phyloP scores from a whole-genome alignment of 2,329 filamentous ascomycete species.

The Pseudocercospora vitis region DNA sequence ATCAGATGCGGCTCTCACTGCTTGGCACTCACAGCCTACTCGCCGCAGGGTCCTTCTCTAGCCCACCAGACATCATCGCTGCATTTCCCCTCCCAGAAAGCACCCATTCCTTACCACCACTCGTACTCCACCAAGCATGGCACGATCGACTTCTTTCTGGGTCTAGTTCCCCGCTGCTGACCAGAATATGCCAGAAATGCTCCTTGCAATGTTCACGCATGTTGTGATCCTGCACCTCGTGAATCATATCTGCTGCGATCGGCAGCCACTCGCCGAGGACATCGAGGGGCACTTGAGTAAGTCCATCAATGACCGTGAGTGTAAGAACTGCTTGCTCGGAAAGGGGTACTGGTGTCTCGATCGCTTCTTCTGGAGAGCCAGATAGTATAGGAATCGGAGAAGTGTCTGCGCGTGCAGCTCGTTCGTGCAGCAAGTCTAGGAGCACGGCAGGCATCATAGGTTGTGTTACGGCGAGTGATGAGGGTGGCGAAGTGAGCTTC shows the following conservation, averaged over 20 bases:
- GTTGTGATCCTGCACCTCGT: constrained; percentile 59
- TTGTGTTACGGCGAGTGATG: constrained; percentile 68
- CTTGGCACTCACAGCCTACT: constrained; percentile 23
- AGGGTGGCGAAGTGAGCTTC: constrained; percentile 77
- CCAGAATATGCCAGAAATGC: constrained; percentile 76
- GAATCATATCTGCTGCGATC: constrained; percentile 66
- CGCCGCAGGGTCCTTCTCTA: constrained; percentile 11
- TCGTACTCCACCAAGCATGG: constrained; percentile 81
- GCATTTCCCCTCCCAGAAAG: constrained; percentile 47
- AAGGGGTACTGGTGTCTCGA: constrained; percentile 40
- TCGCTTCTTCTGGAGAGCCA: constrained; percentile 32
- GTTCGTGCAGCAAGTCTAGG: constrained; percentile 72
- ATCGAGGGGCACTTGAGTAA: constrained; percentile 69
- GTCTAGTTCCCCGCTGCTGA: constrained; percentile 76
- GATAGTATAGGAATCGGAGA: constrained; percentile 43
- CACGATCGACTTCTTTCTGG: constrained; percentile 76
- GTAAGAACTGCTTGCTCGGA: constrained; percentile 78
- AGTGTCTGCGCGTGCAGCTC: constrained; percentile 58
- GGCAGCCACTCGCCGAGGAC: constrained; percentile 80
- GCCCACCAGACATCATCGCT: constrained; percentile 55
- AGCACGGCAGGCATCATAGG: constrained; percentile 77
- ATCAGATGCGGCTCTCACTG: no score
- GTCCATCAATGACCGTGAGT: constrained; percentile 74
- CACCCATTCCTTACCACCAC: constrained; percentile 59
- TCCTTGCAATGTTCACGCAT: constrained; percentile 67